Base-by-base conservation (phyloP, 495 filamentous ascomycete genomes). In the Penicillium canariense region DNA sequence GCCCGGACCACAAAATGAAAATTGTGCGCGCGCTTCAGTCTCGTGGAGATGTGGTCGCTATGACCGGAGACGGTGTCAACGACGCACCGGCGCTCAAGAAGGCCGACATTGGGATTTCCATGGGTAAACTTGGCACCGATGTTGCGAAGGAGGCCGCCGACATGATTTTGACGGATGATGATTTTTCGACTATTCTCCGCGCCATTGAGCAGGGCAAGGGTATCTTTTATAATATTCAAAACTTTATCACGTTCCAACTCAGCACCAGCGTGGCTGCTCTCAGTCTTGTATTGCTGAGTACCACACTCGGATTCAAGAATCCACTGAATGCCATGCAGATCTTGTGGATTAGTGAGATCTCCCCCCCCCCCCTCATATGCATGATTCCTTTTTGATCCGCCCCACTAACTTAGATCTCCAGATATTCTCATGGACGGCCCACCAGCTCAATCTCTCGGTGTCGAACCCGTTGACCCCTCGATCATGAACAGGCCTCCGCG, bases 391-490 rank as follows among this genome's bases (percentile, higher is more conserved):
- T 35, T 50, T 49, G 54, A 45, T 15, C 11, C n/a, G 4, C 42
- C 23, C n/a, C 49, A 45, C 65, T 72, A 68, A 72, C 49, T 55
- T 65, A 48, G 65, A 51, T 23, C 17, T 40, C 52, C 67, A 97
- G 93, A 98, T 66, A 97, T 98, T 64, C 90, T 98, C 56, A 98
- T 98, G 94, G 94, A 98, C 69, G 94, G 94, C 35, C 94, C 94
- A 3, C 94, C 94, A 0, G 94, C 94, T 5, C 94, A 98, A 73
- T 98, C 94, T 35, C 85, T 98, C 10, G 94, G 94, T 32, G 94
- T 97, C 32, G 94, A 98, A 63, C 89, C 88, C 25, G 94, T 98
- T 23, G 93, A 97, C 67, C 93, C 92, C 9, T 84, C 90, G 45
- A 88, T 98, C 52, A 97, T 98, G 91, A 85, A 80, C 52, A 86